Evolutionary conservation across 148 eudicot genomes (phyloP), one percentile per base, ranked within the genome.

Genomic region (Heliosperma pusillum): DNA sequence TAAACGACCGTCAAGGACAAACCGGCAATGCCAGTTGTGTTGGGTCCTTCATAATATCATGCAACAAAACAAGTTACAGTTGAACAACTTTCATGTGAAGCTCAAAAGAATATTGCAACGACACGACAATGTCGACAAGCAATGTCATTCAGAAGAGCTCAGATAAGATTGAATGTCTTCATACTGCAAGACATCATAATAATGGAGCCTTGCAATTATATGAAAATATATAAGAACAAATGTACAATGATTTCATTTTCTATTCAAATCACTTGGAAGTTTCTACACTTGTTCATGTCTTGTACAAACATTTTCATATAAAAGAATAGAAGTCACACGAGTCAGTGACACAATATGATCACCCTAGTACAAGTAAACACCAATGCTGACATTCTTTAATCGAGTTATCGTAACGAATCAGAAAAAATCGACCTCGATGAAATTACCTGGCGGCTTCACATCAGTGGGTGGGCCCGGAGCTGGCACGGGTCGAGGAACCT

Each of bases 401-500:
- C 55, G 55, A 3, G 17, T 50, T 12, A 50, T 50, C 5, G 55
- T 50, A 50, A 50, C 10, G 55, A 50, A 50, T 50, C 55, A 50
- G 55, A 50, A 50, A 50, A 50, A 50, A 50, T 50, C 55, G 2
- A 50, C 55, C 3, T 50, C 55, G 55, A 50, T 50, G 55, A 50
- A 50, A 17, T 50, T 50, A 50, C 55, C 55, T 15, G 55, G 19
- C 1, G 55, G 55, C 55, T 11, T 50, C 17, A 50, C 55, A 9
- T 50, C 55, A 50, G 55, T 15, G 17, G 55, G 55, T 0, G 55
- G 55, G 55, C 19, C 55, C 2, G 55, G 55, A 50, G 17, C 13
- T 50, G 55, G 55, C 17, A 17, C 10, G 55, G 92, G 88, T 68
- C 86, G 87, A 33, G 97, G 97, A 9, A 91, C 83, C 62, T 89